These are phyloP conservation scores for Russula olivacea DNA, from an alignment of 768 basidiomycete genomes.

Conservation along the genomic window DNA sequence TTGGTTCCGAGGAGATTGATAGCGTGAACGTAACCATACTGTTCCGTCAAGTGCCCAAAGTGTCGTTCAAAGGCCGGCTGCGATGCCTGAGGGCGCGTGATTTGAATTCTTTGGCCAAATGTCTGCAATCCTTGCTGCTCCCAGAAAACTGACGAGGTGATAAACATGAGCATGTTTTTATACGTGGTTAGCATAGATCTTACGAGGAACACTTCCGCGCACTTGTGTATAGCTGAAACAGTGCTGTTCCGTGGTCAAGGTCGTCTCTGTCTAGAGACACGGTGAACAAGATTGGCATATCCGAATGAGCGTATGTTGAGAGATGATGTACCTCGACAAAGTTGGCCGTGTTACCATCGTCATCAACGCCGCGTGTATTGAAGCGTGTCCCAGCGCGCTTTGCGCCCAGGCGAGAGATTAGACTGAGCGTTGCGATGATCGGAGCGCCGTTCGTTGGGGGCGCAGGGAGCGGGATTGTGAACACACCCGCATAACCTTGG, in stretches of 20 bases:
- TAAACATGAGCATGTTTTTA: constrained; percentile 9
- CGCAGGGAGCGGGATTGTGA: constrained; percentile 68
- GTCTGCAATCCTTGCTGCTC: constrained; percentile 96
- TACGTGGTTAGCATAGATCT: constrained; percentile 34
- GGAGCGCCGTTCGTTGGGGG: constrained; percentile 72
- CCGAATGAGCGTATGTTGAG: neutral
- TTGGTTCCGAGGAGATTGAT: constrained; percentile 89
- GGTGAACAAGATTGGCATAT: neutral
- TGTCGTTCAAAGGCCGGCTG: constrained; percentile 97
- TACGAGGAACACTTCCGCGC: constrained; percentile 92
- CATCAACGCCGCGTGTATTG: constrained; percentile 94
- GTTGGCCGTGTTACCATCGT: constrained; percentile 91
- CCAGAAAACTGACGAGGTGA: constrained; percentile 75
- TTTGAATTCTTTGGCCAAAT: constrained; percentile 90
- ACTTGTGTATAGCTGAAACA: constrained; percentile 92
- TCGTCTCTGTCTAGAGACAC: constrained; percentile 71
- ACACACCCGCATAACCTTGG: constrained; percentile 89
- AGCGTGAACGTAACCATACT: constrained; percentile 80
- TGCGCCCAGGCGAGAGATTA: constrained; percentile 88
- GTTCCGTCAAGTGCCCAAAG: constrained; percentile 77
- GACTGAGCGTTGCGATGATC: constrained; percentile 62
- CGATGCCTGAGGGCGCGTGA: constrained; percentile 91
- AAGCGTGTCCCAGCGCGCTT: constrained; percentile 96
- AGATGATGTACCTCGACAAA: constrained; percentile 76
- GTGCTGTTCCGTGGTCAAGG: constrained; percentile 81